Evolutionary conservation across 306 rosid genomes (phyloP).

Genomic region (Ziziphus jujuba): DNA sequence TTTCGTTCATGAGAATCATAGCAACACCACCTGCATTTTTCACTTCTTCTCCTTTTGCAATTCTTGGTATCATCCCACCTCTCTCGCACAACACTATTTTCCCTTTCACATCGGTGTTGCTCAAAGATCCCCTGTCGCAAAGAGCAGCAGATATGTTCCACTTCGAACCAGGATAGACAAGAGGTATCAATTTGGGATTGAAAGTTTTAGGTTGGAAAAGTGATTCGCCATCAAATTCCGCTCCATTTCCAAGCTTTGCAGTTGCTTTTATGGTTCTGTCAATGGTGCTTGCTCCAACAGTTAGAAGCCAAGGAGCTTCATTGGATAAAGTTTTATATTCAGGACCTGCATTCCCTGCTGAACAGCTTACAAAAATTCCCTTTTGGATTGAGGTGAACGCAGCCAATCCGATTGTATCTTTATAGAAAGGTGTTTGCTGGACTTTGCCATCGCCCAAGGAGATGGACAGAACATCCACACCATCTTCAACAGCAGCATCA

Average conservation of each 20-base stretch:
- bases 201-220: constrained; percentile 27
- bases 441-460: too few relatives aligned
- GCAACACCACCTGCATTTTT: constrained; percentile 39
- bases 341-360: constrained; percentile 59
- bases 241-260: constrained; percentile 45
- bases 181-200: constrained; percentile 19
- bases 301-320: constrained; percentile 63
- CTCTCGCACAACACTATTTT: too few relatives aligned
- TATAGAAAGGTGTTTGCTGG: too few relatives aligned
- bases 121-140: constrained; percentile 29
- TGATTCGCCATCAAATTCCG: background rate
- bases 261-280: constrained; percentile 50
- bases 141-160: constrained; percentile 5
- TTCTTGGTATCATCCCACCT: background rate
- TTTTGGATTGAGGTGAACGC: constrained; percentile 53
- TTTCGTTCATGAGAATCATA: constrained; percentile 42
- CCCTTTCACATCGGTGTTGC: constrained; percentile 20
- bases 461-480: constrained; percentile 65
- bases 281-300: constrained; percentile 29
- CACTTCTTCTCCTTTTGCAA: constrained; percentile 25
- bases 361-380: constrained; percentile 58
- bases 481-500: constrained; percentile 37
- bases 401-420: too few relatives aligned
- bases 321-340: constrained; percentile 28
- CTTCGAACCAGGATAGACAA: constrained; percentile 37